A percentile compares a stretch with the other conserved stretches of the same genome.
Evolutionary conservation across 1,284 basidiomycete genomes (phyloP).

Genomic region (Rhodotorula mucilaginosa): DNA sequence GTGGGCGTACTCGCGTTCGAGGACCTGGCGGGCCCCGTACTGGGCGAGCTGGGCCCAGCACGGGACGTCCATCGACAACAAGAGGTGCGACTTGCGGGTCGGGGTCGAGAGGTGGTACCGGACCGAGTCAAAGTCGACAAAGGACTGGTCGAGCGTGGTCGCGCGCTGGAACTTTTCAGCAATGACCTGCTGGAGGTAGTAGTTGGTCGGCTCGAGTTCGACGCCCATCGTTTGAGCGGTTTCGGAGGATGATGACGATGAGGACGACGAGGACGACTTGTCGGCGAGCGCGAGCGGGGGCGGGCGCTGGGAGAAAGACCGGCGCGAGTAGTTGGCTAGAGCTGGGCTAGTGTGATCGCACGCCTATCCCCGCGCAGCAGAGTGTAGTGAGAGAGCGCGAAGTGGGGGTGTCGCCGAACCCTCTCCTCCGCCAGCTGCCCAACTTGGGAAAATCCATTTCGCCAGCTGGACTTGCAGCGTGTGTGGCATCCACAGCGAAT

Average conservation of each 20-base stretch:
- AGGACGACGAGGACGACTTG: too few species aligned
- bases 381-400: too few species aligned
- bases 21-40: slow-evolving; percentile 79
- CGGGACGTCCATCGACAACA: slow-evolving; percentile 92
- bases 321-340: too few species aligned
- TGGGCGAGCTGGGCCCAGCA: slow-evolving; percentile 90
- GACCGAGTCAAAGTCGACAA: slow-evolving; percentile 97
- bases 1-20: slow-evolving; percentile 79
- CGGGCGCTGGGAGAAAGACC: background rate
- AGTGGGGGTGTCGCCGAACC: too few species aligned
- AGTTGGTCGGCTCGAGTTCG: slow-evolving; percentile 55
- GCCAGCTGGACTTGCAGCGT: too few species aligned
- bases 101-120: slow-evolving; percentile 89
- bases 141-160: slow-evolving; percentile 84
- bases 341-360: background rate
- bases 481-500: too few species aligned
- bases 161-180: slow-evolving; percentile 75
- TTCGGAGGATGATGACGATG: background rate
- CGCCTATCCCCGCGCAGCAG: too few species aligned
- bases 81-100: slow-evolving; percentile 65
- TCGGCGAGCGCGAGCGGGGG: background rate
- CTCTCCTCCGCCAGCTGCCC: too few species aligned
- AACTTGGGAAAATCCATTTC: too few species aligned
- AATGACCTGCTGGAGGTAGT: slow-evolving; percentile 87
- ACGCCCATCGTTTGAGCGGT: slow-evolving; percentile 5